Base-by-base conservation (phyloP, 2,329 filamentous ascomycete genomes). In the Sarocladium brachiariae region DNA sequence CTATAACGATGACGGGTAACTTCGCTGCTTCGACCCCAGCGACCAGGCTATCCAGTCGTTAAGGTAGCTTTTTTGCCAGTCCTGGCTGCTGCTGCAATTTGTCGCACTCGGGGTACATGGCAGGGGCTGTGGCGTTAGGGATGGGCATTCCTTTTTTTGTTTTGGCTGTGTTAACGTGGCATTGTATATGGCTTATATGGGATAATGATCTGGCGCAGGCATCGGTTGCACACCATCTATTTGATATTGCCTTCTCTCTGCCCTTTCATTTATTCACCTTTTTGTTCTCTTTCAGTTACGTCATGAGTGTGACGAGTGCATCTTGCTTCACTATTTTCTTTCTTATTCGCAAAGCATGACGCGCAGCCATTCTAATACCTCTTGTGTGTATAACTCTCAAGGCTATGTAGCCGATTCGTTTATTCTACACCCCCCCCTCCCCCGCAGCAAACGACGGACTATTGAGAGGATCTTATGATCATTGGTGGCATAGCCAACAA, bases 141-240 rank as follows among this genome's bases (percentile, higher is more conserved):
- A 3, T 25, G 23, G 21, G 27, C 7, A 4, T 6, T 6, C 27
- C 27, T 43, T 11, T 16, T 5, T 25, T 14, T 25, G n/a, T 9
- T 25, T 14, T 39, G 3, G 3, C 10, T 45, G 39, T n/a, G 21
- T 47, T 33, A 6, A 4, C 33, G 43, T 33, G 24, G 43, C 43
- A 47, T 47, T n/a, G 33, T 47, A 47, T 33, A 47, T 25, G 43
- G 43, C 11, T 21, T 18, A 16, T 11, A 47, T 18, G 27, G 24
- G 43, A 19, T 4, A 31, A 31, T 33, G 16, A 19, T 16, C 11
- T 19, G 43, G 43, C 43, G 43, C 43, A 33, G 43, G 43, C 43
- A 47, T 47, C 16, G 27, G 18, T 11, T 47, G 31, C 33, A 30
- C 25, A 5, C 43, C n/a, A n/a, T n/a, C n/a, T n/a, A n/a, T n/a